phyloP scores from a whole-genome alignment of 768 basidiomycete genomes.

The Lactarius deliciosus region DNA sequence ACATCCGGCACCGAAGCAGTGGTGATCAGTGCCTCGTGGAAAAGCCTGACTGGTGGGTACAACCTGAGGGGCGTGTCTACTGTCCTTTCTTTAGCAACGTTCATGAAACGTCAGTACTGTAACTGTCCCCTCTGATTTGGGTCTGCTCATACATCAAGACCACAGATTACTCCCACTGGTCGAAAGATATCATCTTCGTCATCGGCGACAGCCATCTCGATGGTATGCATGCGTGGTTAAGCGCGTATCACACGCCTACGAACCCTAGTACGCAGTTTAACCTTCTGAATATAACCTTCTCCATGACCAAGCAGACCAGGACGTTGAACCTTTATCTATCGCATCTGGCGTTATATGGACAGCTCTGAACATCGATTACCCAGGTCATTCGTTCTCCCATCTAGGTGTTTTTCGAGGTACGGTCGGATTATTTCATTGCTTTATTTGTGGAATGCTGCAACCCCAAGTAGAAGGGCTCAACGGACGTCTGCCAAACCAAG shows the following conservation, averaged over 20 bases:
- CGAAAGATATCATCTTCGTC: slow-evolving; percentile 90
- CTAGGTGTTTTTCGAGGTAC: slow-evolving; percentile 92
- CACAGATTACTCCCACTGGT: slow-evolving; percentile 86
- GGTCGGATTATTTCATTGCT: slow-evolving; percentile 30
- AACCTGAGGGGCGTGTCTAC: slow-evolving; percentile 87
- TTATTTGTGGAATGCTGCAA: slow-evolving; percentile 3
- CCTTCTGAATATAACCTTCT: not conserved
- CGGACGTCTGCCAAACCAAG: slow-evolving; percentile 94
- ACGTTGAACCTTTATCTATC: slow-evolving; percentile 59
- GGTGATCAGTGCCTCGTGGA: slow-evolving; percentile 89
- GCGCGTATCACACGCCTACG: slow-evolving; percentile 69
- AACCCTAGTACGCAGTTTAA: slow-evolving; percentile 58
- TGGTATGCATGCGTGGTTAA: slow-evolving; percentile 92
- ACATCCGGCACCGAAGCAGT: slow-evolving; percentile 94
- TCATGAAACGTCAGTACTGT: slow-evolving; percentile 65
- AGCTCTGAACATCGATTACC: slow-evolving; percentile 91
- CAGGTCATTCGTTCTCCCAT: slow-evolving; percentile 95
- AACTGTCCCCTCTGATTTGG: slow-evolving; percentile 3
- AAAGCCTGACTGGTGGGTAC: slow-evolving; percentile 61
- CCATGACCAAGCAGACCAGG: slow-evolving; percentile 49
- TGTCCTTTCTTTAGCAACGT: slow-evolving; percentile 81
- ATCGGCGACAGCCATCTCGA: slow-evolving; percentile 86
- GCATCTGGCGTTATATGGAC: slow-evolving; percentile 93
- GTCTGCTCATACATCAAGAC: not conserved
- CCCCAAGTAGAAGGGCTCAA: slow-evolving; percentile 79